Evolutionary conservation across 2,329 filamentous ascomycete genomes (phyloP).

Genomic region (Cladosporium sp.): DNA sequence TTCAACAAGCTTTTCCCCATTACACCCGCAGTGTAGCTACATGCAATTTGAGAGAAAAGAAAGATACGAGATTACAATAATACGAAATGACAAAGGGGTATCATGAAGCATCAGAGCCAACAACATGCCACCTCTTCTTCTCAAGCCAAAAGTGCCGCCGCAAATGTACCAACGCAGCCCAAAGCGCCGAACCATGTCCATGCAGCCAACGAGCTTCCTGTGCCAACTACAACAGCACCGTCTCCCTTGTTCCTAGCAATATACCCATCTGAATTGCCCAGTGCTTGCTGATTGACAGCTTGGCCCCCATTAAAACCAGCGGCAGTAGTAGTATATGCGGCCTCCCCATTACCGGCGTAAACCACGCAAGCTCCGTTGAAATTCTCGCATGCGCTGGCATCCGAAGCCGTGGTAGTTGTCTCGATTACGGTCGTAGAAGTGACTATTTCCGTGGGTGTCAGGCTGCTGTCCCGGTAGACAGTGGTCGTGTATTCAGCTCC

Average conservation of each 20-base stretch:
- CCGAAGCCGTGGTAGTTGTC: not conserved
- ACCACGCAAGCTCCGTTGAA: conserved; percentile 4
- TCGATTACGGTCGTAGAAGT: conserved; percentile 3
- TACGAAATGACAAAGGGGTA: not conserved
- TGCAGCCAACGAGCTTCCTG: not conserved
- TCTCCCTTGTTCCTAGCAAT: not conserved
- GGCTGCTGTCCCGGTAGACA: not conserved
- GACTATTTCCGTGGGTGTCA: not conserved
- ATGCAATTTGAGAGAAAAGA: not conserved
- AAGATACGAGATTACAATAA: not conserved
- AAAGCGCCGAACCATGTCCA: not conserved
- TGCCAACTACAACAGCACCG: not conserved
- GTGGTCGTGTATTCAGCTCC: conserved; percentile 1
- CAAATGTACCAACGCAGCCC: not conserved
- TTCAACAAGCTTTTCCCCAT: conserved; percentile 40
- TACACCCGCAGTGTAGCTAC: conserved; percentile 5
- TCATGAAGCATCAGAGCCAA: not conserved
- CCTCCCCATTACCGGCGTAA: not conserved
- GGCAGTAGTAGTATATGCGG: not conserved
- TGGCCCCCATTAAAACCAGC: not conserved
- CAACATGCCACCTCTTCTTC: not conserved
- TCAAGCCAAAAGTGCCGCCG: not conserved
- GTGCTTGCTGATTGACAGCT: not conserved
- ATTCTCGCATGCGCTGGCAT: not conserved
- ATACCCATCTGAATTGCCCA: conserved; percentile 7